Evolutionary conservation across 176 grass and related monocot species (phyloP).

Genomic region (Phyllostachys edulis): DNA sequence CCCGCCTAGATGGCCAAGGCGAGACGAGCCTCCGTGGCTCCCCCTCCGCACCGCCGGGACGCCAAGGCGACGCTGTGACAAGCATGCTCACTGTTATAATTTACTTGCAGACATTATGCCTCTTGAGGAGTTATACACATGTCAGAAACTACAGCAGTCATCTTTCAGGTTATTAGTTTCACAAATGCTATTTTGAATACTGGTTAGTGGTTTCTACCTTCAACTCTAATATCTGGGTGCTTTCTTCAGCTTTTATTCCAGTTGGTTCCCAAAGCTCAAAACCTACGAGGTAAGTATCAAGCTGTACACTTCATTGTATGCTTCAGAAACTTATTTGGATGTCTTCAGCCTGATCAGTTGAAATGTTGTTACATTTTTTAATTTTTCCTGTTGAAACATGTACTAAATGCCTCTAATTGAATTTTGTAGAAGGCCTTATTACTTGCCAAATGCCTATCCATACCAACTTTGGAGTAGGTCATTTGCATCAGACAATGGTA

Average conservation of each 20-base stretch:
- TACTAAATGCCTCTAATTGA: conserved; percentile 10
- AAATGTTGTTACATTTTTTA: background rate
- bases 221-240: background rate
- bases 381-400: background rate
- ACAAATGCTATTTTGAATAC: conserved; percentile 1
- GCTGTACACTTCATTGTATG: background rate
- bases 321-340: background rate
- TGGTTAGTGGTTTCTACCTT: background rate
- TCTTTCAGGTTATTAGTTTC: conserved; percentile 58
- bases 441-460: conserved; percentile 57
- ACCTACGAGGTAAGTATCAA: conserved; percentile 30
- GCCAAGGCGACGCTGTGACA: too few species aligned
- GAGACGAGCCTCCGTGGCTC: too few species aligned
- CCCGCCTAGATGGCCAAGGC: too few species aligned
- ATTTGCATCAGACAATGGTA: conserved; percentile 90
- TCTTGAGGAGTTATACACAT: conserved; percentile 59
- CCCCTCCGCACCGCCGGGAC: too few species aligned
- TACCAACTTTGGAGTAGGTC: conserved; percentile 81
- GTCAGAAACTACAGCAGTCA: conserved; percentile 71
- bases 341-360: background rate
- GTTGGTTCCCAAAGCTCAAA: conserved; percentile 37
- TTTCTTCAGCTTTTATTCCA: conserved; percentile 46
- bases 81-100: background rate
- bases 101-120: conserved; percentile 53
- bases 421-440: conserved; percentile 32